phyloP scores from a whole-genome alignment of 805 yeast species.

The Candida peoriensis region DNA sequence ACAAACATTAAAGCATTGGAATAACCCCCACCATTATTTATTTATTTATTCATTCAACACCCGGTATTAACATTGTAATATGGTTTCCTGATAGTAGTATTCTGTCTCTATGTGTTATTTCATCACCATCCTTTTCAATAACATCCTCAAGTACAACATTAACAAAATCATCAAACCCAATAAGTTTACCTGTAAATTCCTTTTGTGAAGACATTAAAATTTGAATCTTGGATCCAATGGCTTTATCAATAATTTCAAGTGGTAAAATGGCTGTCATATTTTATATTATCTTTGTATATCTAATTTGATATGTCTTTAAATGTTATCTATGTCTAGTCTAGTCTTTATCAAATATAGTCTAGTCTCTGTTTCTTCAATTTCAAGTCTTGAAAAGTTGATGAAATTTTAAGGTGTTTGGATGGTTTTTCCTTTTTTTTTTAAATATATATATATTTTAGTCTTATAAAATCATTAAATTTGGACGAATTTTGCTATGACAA shows the following conservation, averaged over 20 bases:
- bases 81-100: constrained; percentile 70
- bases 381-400: too few relatives aligned
- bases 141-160: constrained; percentile 86
- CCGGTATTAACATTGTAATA: constrained; percentile 64
- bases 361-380: not conserved
- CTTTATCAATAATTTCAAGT: constrained; percentile 80
- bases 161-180: constrained; percentile 94
- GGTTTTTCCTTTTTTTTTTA: too few relatives aligned
- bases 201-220: constrained; percentile 56
- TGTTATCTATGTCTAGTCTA: not conserved
- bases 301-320: not conserved
- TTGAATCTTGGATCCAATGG: constrained; percentile 75
- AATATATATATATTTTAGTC: too few relatives aligned
- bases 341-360: not conserved
- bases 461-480: too few relatives aligned
- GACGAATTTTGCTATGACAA: too few relatives aligned
- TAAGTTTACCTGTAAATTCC: constrained; percentile 84
- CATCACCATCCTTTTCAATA: constrained; percentile 49
- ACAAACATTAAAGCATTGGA: constrained; percentile 28
- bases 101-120: constrained; percentile 43
- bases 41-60: constrained; percentile 28
- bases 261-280: constrained; percentile 38
- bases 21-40: not conserved
- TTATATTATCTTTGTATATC: not conserved
- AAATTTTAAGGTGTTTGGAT: too few relatives aligned